Conservation (phyloP, 352 stramenopile genomes). For the Phytophthora litchii region DNA sequence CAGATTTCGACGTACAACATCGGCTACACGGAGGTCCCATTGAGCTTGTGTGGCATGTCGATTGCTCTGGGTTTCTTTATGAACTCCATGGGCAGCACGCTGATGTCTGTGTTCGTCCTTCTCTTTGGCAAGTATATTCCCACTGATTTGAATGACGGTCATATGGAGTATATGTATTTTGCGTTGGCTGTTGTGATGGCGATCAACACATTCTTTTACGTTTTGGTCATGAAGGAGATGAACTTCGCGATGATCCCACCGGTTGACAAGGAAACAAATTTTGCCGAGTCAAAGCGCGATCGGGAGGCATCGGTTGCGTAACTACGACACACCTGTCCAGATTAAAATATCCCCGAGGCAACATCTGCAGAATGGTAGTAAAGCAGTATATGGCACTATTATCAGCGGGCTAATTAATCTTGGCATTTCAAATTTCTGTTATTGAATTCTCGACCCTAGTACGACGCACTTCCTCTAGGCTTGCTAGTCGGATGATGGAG, state of each 20-base stretch:
- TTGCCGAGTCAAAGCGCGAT: slow-evolving; percentile 13
- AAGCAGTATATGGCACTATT: no score
- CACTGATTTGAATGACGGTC: slow-evolving; percentile 56
- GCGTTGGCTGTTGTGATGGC: slow-evolving; percentile 35
- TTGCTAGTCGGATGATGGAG: no score
- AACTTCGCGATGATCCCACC: slow-evolving; percentile 33
- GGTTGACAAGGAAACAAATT: slow-evolving; percentile 11
- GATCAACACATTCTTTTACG: slow-evolving; percentile 43
- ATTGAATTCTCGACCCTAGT: no score
- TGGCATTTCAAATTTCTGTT: no score
- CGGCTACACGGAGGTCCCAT: slow-evolving; percentile 23
- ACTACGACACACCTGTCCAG: no score
- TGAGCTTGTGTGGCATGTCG: slow-evolving; percentile 27
- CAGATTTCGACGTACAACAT: slow-evolving; percentile 35
- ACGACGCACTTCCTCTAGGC: no score
- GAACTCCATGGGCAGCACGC: slow-evolving; percentile 28
- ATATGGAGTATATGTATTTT: slow-evolving; percentile 60
- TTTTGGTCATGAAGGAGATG: slow-evolving; percentile 50
- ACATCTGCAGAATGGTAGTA: no score
- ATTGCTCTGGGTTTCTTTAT: slow-evolving; percentile 31
- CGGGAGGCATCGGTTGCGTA: slow-evolving; percentile 11
- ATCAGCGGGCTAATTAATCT: no score
- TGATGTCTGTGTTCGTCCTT: slow-evolving; percentile 25
- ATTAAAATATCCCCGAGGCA: no score
- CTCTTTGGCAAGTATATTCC: slow-evolving; percentile 29